A percentile compares a stretch with the other conserved stretches of the same genome.
Evolutionary conservation across 495 filamentous ascomycete species (phyloP).

Genomic region (Penicillium odoratum): DNA sequence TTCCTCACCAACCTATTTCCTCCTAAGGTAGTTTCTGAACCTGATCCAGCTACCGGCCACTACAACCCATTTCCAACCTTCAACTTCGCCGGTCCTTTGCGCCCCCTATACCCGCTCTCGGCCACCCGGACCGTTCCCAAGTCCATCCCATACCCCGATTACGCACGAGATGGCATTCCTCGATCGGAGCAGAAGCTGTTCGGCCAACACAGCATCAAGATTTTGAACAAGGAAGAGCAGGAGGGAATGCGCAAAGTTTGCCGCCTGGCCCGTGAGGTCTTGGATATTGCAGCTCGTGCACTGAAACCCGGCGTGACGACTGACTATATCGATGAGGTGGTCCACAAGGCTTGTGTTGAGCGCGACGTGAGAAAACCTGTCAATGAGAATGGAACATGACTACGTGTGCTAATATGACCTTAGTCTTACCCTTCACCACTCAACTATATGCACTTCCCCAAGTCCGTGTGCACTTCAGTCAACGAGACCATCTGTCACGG

Average conservation of each 20-base stretch:
- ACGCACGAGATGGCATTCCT: constrained; percentile 79
- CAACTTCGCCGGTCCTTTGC: constrained; percentile 72
- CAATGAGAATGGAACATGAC: background rate
- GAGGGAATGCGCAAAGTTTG: constrained; percentile 94
- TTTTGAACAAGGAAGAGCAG: constrained; percentile 76
- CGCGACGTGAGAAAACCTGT: constrained; percentile 62
- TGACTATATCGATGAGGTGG: constrained; percentile 92
- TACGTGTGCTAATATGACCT: background rate
- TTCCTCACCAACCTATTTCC: constrained; percentile 65
- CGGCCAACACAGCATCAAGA: constrained; percentile 72
- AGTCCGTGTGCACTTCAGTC: constrained; percentile 92
- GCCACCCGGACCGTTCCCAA: constrained; percentile 70
- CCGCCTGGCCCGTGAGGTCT: constrained; percentile 80
- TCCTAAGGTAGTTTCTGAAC: constrained; percentile 80
- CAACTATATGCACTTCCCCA: constrained; percentile 96
- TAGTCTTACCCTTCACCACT: constrained; percentile 95
- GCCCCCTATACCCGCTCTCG: constrained; percentile 90
- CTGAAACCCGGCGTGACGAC: constrained; percentile 88
- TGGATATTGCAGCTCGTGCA: constrained; percentile 85
- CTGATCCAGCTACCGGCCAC: constrained; percentile 81
- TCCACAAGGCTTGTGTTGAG: constrained; percentile 94
- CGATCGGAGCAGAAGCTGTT: constrained; percentile 72
- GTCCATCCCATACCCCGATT: constrained; percentile 81
- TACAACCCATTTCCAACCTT: constrained; percentile 92
- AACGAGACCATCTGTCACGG: constrained; percentile 98